Conservation (phyloP, 495 filamentous ascomycete genomes). For the Penicillium mononematosum region DNA sequence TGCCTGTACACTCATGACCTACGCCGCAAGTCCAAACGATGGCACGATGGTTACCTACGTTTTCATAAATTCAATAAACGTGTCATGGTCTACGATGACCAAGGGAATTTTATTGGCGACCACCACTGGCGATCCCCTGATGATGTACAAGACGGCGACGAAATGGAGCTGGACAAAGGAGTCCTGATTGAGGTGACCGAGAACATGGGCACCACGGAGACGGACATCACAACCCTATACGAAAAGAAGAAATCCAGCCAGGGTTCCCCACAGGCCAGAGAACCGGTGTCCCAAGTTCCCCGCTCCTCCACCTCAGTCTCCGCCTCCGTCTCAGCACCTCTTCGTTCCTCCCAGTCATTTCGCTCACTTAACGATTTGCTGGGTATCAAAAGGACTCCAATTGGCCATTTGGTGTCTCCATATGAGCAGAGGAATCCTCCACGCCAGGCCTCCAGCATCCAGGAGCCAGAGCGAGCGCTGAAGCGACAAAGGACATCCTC, state of each 20-base stretch:
- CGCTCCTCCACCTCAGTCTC: constrained; percentile 9
- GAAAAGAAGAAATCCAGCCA: constrained; percentile 54
- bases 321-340: constrained; percentile 17
- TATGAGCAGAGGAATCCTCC: constrained; percentile 42
- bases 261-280: constrained; percentile 25
- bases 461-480: constrained; percentile 30
- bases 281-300: constrained; percentile 13
- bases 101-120: constrained; percentile 79
- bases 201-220: constrained; percentile 64
- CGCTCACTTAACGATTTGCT: constrained; percentile 59
- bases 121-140: constrained; percentile 71
- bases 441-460: constrained; percentile 5
- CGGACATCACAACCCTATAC: constrained; percentile 71
- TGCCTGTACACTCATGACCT: constrained; percentile 87
- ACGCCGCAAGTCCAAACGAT: constrained; percentile 81
- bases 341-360: constrained; percentile 34
- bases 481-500: constrained; percentile 48
- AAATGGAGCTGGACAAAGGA: constrained; percentile 74
- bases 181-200: constrained; percentile 79
- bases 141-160: constrained; percentile 71
- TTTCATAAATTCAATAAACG: constrained; percentile 91
- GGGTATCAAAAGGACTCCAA: constrained; percentile 52
- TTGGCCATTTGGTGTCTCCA: constrained; percentile 50
- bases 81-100: constrained; percentile 84
- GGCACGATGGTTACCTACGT: constrained; percentile 86